Base-by-base conservation (phyloP, 495 filamentous ascomycete genomes). In the Neurospora discreta region DNA sequence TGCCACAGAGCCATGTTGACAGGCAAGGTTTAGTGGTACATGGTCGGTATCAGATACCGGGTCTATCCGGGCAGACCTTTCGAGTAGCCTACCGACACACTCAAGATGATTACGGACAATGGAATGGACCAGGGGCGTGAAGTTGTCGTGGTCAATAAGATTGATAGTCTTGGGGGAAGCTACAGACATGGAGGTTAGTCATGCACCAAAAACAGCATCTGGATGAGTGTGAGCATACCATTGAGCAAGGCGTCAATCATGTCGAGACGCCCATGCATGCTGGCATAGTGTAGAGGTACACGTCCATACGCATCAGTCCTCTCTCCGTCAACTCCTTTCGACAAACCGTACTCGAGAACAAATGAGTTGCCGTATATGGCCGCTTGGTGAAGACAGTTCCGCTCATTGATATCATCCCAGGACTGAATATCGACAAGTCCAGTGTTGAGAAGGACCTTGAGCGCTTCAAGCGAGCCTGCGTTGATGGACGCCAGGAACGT, bases 331-430 rank as follows among this genome's bases (percentile, higher is more conserved):
- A 98, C 91, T 3, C 85, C 87, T 18, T 84, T 86, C 8, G 85
- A 78, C 38, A 98, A 84, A 8, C 92, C 94, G 43, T 90, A 88
- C 44, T 88, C 82, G 70, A 98, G 84, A 52, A 97, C 90, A 73
- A 91, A 89, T 6, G 86, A 79, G 74, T 92, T 92, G 8, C 93
- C 94, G 69, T 94, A 95, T 18, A 98, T 97, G 10, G 94, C 90
- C 6, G 95, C 93, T 81, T 98, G 94, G 73, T 99, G 95, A 44
- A 99, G 85, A 77, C 94, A 97, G 77, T 97, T 98, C 41, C 95
- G 87, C 77, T 97, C 94, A 77, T 98, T 99, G 77, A 99, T 98
- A 76, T 98, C 94, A 77, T 99, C 96, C 75, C 95, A 91, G 0
- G 91, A 92, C 72, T 91, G 91, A 11, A 98, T 85, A 78, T 98